Evolutionary conservation across 306 rosid species (phyloP).

Genomic region (Cucumis sativus): Cucumber_9930_V3 NC_026660.2:24758001-24758500

Average conservation of each 20-base stretch:
- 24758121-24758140: not conserved
- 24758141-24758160: not conserved
- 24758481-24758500: constrained; percentile 55
- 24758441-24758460: constrained; percentile 47
- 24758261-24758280: constrained; percentile 41
- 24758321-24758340: constrained; percentile 14
- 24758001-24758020: not conserved
- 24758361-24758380: constrained; percentile 93
- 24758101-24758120: not conserved
- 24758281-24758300: not conserved
- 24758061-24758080: not conserved
- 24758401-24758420: constrained; percentile 76
- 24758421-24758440: constrained; percentile 84
- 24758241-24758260: constrained; percentile 83
- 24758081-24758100: not conserved
- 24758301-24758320: not conserved
- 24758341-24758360: constrained; percentile 26
- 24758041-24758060: not conserved
- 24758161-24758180: not conserved
- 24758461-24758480: constrained; percentile 50
- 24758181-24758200: not conserved
- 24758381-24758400: constrained; percentile 76
- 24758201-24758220: constrained; percentile 18
- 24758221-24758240: constrained; percentile 34
- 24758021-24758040: not conserved